These are phyloP conservation scores for Nepenthes gracilis DNA, from an alignment of 148 eudicot species.

Conservation along the genomic window DNA sequence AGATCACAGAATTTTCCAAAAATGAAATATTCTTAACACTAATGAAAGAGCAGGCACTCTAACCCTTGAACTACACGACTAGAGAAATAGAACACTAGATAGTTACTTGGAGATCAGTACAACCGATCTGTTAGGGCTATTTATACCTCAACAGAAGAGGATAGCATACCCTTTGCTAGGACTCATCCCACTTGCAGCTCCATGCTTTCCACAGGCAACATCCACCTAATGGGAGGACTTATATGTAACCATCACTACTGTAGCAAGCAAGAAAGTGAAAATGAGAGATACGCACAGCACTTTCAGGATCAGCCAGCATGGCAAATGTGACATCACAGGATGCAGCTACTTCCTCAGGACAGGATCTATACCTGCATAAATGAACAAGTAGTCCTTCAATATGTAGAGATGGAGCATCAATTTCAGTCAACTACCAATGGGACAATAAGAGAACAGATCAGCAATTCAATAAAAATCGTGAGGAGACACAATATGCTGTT, in stretches of 20 bases:
- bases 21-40: too few relatives aligned
- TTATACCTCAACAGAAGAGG: not conserved
- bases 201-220: slow-evolving; percentile 80
- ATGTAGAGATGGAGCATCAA: not conserved
- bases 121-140: not conserved
- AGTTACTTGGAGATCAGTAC: too few relatives aligned
- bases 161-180: slow-evolving; percentile 82
- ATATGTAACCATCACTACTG: slow-evolving; percentile 11
- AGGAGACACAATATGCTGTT: too few relatives aligned
- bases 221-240: slow-evolving; percentile 37
- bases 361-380: slow-evolving; percentile 54
- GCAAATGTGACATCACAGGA: slow-evolving; percentile 94
- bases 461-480: too few relatives aligned
- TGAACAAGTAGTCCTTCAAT: not conserved
- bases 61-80: too few relatives aligned
- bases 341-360: slow-evolving; percentile 89
- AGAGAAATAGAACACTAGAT: too few relatives aligned
- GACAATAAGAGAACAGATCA: too few relatives aligned
- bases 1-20: too few relatives aligned
- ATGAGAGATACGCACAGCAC: slow-evolving; percentile 75
- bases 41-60: too few relatives aligned
- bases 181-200: slow-evolving; percentile 78
- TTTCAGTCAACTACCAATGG: too few relatives aligned
- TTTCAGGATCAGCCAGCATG: slow-evolving; percentile 98
- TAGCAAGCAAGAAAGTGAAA: not conserved